phyloP scores from a whole-genome alignment of 805 yeast genomes.

The Clavispora asparagi region DNA sequence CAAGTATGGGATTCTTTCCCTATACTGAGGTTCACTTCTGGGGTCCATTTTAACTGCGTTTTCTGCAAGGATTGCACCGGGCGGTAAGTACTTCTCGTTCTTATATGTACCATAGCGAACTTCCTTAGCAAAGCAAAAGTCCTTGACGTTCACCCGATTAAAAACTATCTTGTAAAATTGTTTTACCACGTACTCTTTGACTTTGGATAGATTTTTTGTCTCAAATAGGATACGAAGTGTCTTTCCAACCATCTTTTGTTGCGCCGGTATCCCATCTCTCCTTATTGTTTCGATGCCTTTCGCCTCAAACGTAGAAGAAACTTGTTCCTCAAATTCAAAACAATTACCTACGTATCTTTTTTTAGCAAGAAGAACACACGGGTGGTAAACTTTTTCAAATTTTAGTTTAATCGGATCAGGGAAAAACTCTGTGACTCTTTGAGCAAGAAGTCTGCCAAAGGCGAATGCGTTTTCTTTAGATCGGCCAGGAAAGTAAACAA shows the following conservation, averaged over 20 bases:
- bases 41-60: conserved; percentile 58
- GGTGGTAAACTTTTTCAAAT: conserved; percentile 90
- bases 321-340: conserved; percentile 55
- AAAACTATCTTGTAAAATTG: conserved; percentile 64
- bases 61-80: conserved; percentile 84
- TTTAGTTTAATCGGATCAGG: conserved; percentile 82
- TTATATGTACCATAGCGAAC: conserved; percentile 83
- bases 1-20: conserved; percentile 83
- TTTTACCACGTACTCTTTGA: conserved; percentile 57
- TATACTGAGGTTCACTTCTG: conserved; percentile 78
- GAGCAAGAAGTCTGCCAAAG: conserved; percentile 69
- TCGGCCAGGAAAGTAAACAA: conserved; percentile 85
- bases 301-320: conserved; percentile 75
- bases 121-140: conserved; percentile 88
- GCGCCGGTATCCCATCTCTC: conserved; percentile 93
- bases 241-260: conserved; percentile 73
- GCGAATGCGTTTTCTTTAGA: conserved; percentile 70
- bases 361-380: conserved; percentile 75
- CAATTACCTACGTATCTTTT: conserved; percentile 89
- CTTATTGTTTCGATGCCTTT: conserved; percentile 95
- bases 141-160: conserved; percentile 66
- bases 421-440: conserved; percentile 52
- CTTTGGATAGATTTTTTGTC: conserved; percentile 61
- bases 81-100: conserved; percentile 68
- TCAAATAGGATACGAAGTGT: conserved; percentile 66